phyloP scores from a whole-genome alignment of 129 eudicot genomes.

The Tagetes patula region DNA sequence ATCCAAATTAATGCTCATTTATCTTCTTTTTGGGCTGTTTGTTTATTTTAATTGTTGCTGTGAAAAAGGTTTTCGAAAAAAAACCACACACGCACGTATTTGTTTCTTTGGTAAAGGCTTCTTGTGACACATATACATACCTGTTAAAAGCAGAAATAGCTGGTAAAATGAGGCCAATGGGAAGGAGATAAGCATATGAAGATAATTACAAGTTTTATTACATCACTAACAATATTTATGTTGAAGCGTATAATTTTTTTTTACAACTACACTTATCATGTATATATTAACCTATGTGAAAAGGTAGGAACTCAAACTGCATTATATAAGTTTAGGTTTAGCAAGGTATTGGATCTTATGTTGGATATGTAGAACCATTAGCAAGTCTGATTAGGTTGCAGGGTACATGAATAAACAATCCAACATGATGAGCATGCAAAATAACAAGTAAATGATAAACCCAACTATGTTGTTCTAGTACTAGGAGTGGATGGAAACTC shows the following conservation, averaged over 20 bases:
- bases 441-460: neutral
- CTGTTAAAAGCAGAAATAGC: neutral
- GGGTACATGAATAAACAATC: neutral
- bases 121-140: neutral
- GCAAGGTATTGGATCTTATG: neutral
- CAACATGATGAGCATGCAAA: neutral
- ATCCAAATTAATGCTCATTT: slow-evolving; percentile 17
- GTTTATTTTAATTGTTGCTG: slow-evolving; percentile 11
- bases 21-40: neutral
- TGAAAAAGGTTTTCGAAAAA: neutral
- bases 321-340: neutral
- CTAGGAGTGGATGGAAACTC: neutral
- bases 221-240: neutral
- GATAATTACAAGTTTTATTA: neutral
- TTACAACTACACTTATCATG: neutral
- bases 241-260: neutral
- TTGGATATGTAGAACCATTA: neutral
- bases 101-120: neutral
- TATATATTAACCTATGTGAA: neutral
- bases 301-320: neutral
- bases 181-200: neutral
- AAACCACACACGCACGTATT: neutral
- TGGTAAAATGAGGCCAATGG: neutral
- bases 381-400: neutral
- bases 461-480: neutral